phyloP scores from a whole-genome alignment of 1,139 yeast species.

The Saccharomycopsis crataegensis region DNA sequence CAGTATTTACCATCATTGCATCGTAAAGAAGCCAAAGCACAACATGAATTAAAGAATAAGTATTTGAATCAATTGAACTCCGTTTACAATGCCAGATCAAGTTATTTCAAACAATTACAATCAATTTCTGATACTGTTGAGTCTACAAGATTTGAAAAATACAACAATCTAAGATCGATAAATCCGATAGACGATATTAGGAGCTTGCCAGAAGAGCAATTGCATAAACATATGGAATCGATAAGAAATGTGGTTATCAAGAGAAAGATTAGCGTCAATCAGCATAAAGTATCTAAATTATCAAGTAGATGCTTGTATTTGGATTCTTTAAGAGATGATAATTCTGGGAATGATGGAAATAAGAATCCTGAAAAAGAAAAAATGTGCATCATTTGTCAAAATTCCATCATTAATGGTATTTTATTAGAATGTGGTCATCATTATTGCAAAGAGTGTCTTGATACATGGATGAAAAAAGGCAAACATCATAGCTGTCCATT shows the following conservation, averaged over 20 bases:
- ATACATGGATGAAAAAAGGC: constrained; percentile 52
- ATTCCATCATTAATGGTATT: constrained; percentile 62
- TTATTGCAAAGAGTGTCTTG: constrained; percentile 72
- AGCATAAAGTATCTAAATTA: constrained; percentile 32
- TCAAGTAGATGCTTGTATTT: constrained; percentile 58
- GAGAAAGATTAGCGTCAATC: constrained; percentile 19
- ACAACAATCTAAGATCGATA: constrained; percentile 12
- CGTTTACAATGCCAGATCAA: constrained; percentile 69
- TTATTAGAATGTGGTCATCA: constrained; percentile 86
- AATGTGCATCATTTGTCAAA: constrained; percentile 72
- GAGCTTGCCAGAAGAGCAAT: constrained; percentile 17
- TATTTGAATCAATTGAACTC: constrained; percentile 49
- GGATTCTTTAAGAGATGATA: constrained; percentile 34
- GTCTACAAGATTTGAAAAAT: constrained; percentile 24
- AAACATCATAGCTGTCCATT: constrained; percentile 61
- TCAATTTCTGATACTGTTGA: constrained; percentile 71
- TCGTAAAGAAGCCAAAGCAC: background rate
- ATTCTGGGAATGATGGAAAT: constrained; percentile 20
- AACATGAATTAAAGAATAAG: constrained; percentile 36
- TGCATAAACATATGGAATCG: constrained; percentile 9
- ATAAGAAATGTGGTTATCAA: constrained; percentile 15
- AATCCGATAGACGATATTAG: constrained; percentile 15
- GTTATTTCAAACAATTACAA: constrained; percentile 78
- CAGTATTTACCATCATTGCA: constrained; percentile 16
- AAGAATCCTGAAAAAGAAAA: constrained; percentile 28